Evolutionary conservation across 495 filamentous ascomycete genomes (phyloP).

Genomic region (Aspergillus olivimuriae): DNA sequence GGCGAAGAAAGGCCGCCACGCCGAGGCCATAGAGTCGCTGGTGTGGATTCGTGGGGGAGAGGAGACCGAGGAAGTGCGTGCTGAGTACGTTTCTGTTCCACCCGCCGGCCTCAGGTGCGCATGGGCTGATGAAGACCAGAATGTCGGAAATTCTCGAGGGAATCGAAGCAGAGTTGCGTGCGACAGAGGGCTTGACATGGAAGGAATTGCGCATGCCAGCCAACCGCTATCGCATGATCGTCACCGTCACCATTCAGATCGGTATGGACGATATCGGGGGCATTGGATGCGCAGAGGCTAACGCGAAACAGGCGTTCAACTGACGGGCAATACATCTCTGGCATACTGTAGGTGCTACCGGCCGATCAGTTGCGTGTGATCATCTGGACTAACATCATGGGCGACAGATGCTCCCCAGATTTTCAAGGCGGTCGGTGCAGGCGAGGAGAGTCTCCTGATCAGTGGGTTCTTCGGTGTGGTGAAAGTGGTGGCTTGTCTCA

Average conservation of each 20-base stretch:
- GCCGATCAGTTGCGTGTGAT: background rate
- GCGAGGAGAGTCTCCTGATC: slow-evolving; percentile 34
- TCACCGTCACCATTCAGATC: slow-evolving; percentile 30
- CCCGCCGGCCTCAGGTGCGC: background rate
- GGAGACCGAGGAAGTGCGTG: slow-evolving; percentile 11
- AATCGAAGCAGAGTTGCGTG: slow-evolving; percentile 34
- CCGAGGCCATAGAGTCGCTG: slow-evolving; percentile 42
- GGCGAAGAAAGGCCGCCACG: slow-evolving; percentile 41
- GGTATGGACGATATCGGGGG: slow-evolving; percentile 9
- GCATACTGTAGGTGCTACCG: slow-evolving; percentile 18
- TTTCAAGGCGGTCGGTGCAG: slow-evolving; percentile 40
- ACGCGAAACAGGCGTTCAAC: slow-evolving; percentile 8
- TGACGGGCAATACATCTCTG: slow-evolving; percentile 11
- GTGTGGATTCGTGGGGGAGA: slow-evolving; percentile 44
- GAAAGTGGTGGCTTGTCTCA: slow-evolving; percentile 40
- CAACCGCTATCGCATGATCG: slow-evolving; percentile 35
- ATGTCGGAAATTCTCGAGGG: slow-evolving; percentile 39
- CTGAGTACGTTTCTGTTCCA: background rate
- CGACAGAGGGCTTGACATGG: slow-evolving; percentile 38
- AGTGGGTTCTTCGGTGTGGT: slow-evolving; percentile 46
- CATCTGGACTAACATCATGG: background rate
- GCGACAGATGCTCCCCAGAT: slow-evolving; percentile 34
- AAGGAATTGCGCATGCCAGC: slow-evolving; percentile 37
- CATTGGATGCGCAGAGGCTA: background rate
- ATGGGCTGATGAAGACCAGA: slow-evolving; percentile 24